phyloP scores from a whole-genome alignment of 2,329 filamentous ascomycete genomes.

The Biscogniauxia mediterranea region DNA sequence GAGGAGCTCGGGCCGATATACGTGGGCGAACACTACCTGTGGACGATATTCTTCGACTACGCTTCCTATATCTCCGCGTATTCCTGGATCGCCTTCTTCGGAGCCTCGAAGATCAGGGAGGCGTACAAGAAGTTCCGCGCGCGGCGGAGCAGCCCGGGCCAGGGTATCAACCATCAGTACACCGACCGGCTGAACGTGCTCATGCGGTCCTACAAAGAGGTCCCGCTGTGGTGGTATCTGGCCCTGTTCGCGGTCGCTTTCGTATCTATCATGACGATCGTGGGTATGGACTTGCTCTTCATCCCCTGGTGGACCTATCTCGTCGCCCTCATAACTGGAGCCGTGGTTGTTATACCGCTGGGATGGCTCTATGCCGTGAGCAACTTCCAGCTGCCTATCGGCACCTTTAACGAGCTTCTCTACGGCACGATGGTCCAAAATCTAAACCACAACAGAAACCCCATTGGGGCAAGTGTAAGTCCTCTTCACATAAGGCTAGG shows the following conservation, averaged over 20 bases:
- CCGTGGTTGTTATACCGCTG: slow-evolving; percentile 54
- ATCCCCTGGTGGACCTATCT: slow-evolving; percentile 61
- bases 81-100: slow-evolving; percentile 58
- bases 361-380: slow-evolving; percentile 60
- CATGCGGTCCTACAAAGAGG: slow-evolving; percentile 55
- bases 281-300: slow-evolving; percentile 51
- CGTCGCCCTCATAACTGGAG: slow-evolving; percentile 54
- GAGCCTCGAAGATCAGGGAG: slow-evolving; percentile 45
- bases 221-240: slow-evolving; percentile 58
- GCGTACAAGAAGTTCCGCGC: slow-evolving; percentile 44
- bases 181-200: slow-evolving; percentile 58
- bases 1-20: slow-evolving; percentile 53
- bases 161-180: slow-evolving; percentile 53
- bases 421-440: slow-evolving; percentile 60
- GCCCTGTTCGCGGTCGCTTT: slow-evolving; percentile 49
- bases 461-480: slow-evolving; percentile 50
- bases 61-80: slow-evolving; percentile 57
- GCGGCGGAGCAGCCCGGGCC: slow-evolving; percentile 30
- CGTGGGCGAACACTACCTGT: slow-evolving; percentile 56
- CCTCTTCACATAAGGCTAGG: background rate
- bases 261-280: slow-evolving; percentile 46
- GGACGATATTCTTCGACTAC: slow-evolving; percentile 61
- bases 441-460: slow-evolving; percentile 50
- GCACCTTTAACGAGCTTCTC: slow-evolving; percentile 58
- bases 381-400: slow-evolving; percentile 53